Evolutionary conservation across 129 eudicot species (phyloP), one percentile per base, ranked within the genome.

Genomic region (Apium graveolens): DNA sequence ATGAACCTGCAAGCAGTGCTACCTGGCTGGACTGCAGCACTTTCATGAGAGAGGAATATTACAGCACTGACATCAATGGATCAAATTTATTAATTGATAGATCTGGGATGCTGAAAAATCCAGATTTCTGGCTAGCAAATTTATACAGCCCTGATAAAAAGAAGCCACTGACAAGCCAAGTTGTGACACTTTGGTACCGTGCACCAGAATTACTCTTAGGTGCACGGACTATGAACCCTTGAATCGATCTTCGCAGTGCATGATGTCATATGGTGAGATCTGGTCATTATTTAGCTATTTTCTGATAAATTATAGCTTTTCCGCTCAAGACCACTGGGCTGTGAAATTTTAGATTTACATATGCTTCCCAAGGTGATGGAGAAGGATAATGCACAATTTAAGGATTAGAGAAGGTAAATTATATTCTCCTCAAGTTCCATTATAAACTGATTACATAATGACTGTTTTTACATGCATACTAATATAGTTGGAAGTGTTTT

Each of bases 31-130:
- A 31, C 89, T 90, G 73, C 82, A 90, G 86, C 91, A 90, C 63
- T 90, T 91, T 80, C 96, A 90, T 41, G 91, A 81, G 79, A 84
- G 91, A 73, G 96, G 96, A 34, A 86, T 90, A 78, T 79, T 90
- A 84, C 96, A 90, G 84, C 81, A 90, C n/a, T 13, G 96, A 90
- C 57, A 85, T 90, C 17, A 87, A 90, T 84, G 92, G 96, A 21
- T 90, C 96, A 37, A 90, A n/a, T n/a, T n/a, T n/a, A n/a, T n/a
- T n/a, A n/a, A n/a, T n/a, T n/a, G n/a, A n/a, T n/a, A n/a, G n/a
- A 82, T 68, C 82, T 32, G 96, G 96, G 84, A 86, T 84, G 82
- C 83, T 90, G 29, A 86, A 90, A 35, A 90, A 86, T 69, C 92
- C 88, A 3, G 96, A 87, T 86, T 87, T 90, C 16, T 90, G 96